These are phyloP conservation scores for Steccherinum ochraceum DNA, from an alignment of 768 basidiomycete genomes.

Conservation along the genomic window DNA sequence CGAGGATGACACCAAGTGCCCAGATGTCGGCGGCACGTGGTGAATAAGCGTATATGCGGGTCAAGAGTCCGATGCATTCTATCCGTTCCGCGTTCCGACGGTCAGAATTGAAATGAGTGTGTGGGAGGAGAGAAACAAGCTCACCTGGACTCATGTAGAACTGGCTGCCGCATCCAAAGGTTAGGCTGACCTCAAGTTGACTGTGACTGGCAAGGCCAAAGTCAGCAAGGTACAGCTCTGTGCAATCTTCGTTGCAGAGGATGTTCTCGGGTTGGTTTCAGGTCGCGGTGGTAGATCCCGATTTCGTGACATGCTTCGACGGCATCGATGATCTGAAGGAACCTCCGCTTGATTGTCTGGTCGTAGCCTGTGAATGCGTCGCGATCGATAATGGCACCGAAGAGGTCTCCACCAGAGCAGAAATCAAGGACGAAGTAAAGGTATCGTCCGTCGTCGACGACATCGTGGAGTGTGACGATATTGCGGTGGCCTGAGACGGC, in stretches of 20 bases:
- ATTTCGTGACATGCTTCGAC: constrained; percentile 42
- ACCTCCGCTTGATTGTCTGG: constrained; percentile 36
- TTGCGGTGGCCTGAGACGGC: constrained; percentile 14
- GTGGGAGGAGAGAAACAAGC: constrained; percentile 6
- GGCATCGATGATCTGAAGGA: constrained; percentile 47
- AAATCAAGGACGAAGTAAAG: constrained; percentile 27
- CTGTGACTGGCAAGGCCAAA: constrained; percentile 38
- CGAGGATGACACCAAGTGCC: constrained; percentile 91
- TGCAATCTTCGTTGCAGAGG: constrained; percentile 34
- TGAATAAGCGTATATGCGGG: constrained; percentile 61
- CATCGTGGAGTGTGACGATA: constrained; percentile 18
- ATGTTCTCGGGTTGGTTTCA: constrained; percentile 56
- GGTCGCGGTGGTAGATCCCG: constrained; percentile 49
- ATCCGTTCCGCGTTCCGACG: constrained; percentile 15
- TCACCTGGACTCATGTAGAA: constrained; percentile 29
- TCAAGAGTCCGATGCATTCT: constrained; percentile 84
- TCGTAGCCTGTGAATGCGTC: constrained; percentile 35
- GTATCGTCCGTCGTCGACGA: constrained; percentile 20
- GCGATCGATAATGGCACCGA: constrained; percentile 34
- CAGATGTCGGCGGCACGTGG: constrained; percentile 89
- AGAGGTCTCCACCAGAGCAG: constrained; percentile 37
- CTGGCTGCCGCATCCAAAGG: constrained; percentile 23
- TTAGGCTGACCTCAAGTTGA: constrained; percentile 11
- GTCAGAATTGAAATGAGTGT: neutral
- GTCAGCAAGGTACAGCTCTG: constrained; percentile 39